Conservation (phyloP, 495 filamentous ascomycete species). For the Hypoxylon intermedium region DNA sequence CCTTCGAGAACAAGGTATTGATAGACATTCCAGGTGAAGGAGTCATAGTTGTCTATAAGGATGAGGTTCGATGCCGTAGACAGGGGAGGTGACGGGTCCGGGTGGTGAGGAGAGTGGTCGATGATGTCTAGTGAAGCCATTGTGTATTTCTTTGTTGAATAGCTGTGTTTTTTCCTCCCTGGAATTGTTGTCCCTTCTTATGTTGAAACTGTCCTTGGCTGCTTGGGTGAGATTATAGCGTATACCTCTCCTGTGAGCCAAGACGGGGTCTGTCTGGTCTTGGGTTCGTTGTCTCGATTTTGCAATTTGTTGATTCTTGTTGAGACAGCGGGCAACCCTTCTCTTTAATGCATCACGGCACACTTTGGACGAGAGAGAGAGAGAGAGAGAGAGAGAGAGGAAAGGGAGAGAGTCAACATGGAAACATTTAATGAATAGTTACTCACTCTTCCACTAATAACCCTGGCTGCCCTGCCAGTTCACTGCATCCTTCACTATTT, state of each 20-base stretch:
- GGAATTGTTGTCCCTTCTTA: background rate
- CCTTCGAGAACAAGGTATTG: conserved; percentile 96
- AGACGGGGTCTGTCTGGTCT: background rate
- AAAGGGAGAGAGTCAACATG: background rate
- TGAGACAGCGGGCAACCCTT: background rate
- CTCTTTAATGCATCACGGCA: background rate
- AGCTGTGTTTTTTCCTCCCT: background rate
- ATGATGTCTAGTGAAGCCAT: conserved; percentile 65
- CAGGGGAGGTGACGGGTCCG: conserved; percentile 70
- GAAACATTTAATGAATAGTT: conserved; percentile 3
- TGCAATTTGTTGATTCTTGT: background rate
- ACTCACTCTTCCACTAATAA: background rate
- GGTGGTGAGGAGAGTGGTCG: conserved; percentile 86
- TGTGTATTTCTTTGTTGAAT: conserved; percentile 2
- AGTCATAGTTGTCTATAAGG: conserved; percentile 98
- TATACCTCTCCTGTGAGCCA: conserved; percentile 2
- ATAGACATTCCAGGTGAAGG: conserved; percentile 98
- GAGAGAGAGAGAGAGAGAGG: background rate
- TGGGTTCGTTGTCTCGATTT: background rate
- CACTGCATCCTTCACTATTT: no score
- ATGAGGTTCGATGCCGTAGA: conserved; percentile 86
- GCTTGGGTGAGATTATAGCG: background rate
- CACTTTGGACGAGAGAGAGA: background rate
- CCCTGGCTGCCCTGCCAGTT: no score
- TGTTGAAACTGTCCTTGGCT: background rate